Conservation (phyloP, 805 yeast species). For the Myxozyma sirexii region DNA sequence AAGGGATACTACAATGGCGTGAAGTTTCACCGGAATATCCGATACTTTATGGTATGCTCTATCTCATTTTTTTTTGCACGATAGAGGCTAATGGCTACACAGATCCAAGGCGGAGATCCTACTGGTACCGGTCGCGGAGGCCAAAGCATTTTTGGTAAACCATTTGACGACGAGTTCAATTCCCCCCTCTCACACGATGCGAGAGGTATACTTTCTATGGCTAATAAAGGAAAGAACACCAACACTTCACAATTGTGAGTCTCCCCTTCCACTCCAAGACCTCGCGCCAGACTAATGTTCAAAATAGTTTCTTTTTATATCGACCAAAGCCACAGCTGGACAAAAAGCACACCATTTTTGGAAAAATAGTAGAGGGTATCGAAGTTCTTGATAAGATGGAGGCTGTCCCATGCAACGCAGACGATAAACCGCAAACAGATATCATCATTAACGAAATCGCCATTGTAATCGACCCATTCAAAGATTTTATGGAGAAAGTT, state of each 20-base stretch:
- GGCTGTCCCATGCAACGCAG: constrained; percentile 18
- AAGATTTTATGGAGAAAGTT: constrained; percentile 25
- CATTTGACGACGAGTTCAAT: constrained; percentile 49
- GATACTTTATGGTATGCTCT: constrained; percentile 38
- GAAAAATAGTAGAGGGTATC: constrained; percentile 54
- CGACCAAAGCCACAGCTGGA: constrained; percentile 69
- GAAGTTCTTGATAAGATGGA: constrained; percentile 55
- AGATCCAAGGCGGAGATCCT: constrained; percentile 45
- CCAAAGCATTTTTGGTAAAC: constrained; percentile 36
- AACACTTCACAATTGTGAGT: constrained; percentile 77
- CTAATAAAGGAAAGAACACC: constrained; percentile 91
- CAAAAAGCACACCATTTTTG: constrained; percentile 62
- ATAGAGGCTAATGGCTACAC: neutral
- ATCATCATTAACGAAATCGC: constrained; percentile 26
- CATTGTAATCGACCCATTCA: constrained; percentile 35
- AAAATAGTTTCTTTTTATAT: constrained; percentile 65
- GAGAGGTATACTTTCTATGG: constrained; percentile 86
- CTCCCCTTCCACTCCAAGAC: no score
- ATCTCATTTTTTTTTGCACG: neutral
- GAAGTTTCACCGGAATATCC: constrained; percentile 42
- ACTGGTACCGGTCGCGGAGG: constrained; percentile 44
- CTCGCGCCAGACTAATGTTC: no score
- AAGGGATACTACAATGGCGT: constrained; percentile 43
- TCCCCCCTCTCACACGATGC: constrained; percentile 70
- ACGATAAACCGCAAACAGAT: constrained; percentile 30